Base-by-base conservation (phyloP, 768 basidiomycete species). In the Boletus rex-veris region DNA sequence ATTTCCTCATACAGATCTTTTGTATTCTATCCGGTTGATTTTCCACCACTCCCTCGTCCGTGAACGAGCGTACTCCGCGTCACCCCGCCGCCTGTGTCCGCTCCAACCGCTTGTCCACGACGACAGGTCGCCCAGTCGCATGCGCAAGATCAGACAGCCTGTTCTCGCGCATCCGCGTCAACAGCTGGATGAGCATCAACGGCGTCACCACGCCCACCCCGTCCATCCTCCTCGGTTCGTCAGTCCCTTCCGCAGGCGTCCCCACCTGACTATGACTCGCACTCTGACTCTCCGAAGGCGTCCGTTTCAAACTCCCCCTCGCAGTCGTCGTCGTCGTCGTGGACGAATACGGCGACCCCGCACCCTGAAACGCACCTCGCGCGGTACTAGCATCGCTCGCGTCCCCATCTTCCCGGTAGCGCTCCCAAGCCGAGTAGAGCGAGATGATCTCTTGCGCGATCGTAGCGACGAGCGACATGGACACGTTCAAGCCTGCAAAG, bases 381-480 rank as follows among this genome's bases (percentile, higher is more conserved):
- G 35, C 56, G 24, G 55, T 50, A 28, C 28, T 28, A 28, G 28
- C 28, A n/a, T 57, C 59, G n/a, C 75, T 73, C 4, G 73, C 71
- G 10, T 76, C 64, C 5, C 72, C 73, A 41, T 87, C 83, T 55
- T 91, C 87, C 52, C 83, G 84, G 71, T 92, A 92, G 9, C 82
- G 76, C 37, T 90, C 88, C 92, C 95, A 98, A 0, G 94, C 79
- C 5, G 88, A 82, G 71, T 98, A 98, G 33, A 97, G 71, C 5
- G 88, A 83, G 50, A 98, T 79, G 58, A 98, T 91, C 73, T 98
- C 91, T 65, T 98, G 95, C 0, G 88, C 82, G 62, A 97, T 86
- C 38, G 88, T 85, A 26, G 91, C 83, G 38, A 99, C 73, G 53
- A 89, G 79, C 1, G 88, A 78, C 59, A 95, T 78, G 46, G 87